Conservation (phyloP, 208 protist genomes). For the Trichomonas gallinae region DNA sequence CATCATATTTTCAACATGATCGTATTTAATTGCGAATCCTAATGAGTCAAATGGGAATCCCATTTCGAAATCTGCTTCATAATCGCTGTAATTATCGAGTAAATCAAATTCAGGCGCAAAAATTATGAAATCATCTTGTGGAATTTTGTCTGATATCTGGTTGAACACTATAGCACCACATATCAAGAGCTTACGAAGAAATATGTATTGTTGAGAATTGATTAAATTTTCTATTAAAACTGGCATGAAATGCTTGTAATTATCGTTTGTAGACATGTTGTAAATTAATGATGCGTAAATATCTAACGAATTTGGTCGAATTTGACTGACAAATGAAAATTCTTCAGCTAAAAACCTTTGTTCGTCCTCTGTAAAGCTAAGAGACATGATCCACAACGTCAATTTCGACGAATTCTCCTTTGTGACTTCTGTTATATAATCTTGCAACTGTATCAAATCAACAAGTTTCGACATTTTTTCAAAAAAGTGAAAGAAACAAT, state of each 20-base stretch:
- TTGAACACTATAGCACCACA: neutral
- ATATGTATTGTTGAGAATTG: neutral
- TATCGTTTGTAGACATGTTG: neutral
- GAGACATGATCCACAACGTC: neutral
- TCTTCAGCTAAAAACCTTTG: neutral
- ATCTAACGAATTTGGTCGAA: neutral
- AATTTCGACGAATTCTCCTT: neutral
- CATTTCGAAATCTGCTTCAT: neutral
- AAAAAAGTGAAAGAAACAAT: neutral
- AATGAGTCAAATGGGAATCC: neutral
- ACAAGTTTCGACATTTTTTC: neutral
- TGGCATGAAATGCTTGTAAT: neutral
- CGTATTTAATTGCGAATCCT: neutral
- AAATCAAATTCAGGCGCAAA: neutral
- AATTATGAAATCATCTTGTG: neutral
- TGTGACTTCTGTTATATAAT: neutral
- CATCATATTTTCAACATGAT: neutral
- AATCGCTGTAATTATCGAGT: neutral
- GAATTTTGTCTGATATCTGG: neutral
- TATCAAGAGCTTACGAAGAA: neutral
- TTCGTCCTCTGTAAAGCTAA: neutral
- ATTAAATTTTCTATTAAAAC: neutral
- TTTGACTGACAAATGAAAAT: neutral
- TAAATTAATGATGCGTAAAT: neutral
- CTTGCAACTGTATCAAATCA: neutral